A percentile compares a stretch with the other conserved stretches of the same genome.
These are phyloP conservation scores for Clonostachys sp. DNA, from an alignment of 2,329 filamentous ascomycete species.

Conservation along the genomic window DNA sequence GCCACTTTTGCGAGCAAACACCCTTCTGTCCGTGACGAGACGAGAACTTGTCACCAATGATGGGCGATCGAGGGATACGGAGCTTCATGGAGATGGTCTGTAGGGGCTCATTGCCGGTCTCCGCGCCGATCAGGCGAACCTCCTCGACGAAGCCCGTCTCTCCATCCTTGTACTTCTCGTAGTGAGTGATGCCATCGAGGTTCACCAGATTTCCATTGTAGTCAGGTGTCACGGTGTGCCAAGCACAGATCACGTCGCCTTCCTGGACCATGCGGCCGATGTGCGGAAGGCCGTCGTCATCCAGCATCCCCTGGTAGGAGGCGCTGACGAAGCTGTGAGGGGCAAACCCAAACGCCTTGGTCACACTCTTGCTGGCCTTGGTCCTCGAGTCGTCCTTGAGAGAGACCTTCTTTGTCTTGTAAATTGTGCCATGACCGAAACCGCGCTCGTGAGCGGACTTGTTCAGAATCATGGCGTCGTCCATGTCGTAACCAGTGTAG, in stretches of 20 bases:
- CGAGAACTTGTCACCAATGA: constrained; percentile 99
- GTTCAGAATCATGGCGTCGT: constrained; percentile 99
- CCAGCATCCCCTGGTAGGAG: constrained; percentile 67
- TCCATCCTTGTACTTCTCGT: constrained; percentile 90
- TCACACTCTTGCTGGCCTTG: constrained; percentile 63
- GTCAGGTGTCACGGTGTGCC: constrained; percentile 81
- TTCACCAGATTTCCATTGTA: constrained; percentile 77
- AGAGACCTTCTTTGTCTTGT: constrained; percentile 92
- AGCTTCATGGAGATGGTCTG: constrained; percentile 92
- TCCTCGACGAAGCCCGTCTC: constrained; percentile 90
- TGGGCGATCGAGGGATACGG: constrained; percentile 80
- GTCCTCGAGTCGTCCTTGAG: constrained; percentile 74
- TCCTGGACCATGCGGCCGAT: constrained; percentile 74
- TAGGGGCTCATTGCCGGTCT: constrained; percentile 75
- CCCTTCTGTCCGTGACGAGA: constrained; percentile 98
- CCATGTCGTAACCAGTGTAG: constrained; percentile 99
- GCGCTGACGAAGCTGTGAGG: constrained; percentile 70
- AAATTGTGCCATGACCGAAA: constrained; percentile 93
- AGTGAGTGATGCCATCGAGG: constrained; percentile 78
- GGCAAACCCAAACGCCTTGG: constrained; percentile 87
- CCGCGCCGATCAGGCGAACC: constrained; percentile 83
- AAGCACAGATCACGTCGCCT: constrained; percentile 83
- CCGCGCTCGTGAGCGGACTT: constrained; percentile 95
- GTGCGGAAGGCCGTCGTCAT: constrained; percentile 81
- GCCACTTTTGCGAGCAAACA: constrained; percentile 96